Percentiles rank a stretch among this genome's conserved stretches.
These are phyloP conservation scores for Fraxinus nigra DNA, from an alignment of 305 asterid species.

Conservation along the genomic window DNA sequence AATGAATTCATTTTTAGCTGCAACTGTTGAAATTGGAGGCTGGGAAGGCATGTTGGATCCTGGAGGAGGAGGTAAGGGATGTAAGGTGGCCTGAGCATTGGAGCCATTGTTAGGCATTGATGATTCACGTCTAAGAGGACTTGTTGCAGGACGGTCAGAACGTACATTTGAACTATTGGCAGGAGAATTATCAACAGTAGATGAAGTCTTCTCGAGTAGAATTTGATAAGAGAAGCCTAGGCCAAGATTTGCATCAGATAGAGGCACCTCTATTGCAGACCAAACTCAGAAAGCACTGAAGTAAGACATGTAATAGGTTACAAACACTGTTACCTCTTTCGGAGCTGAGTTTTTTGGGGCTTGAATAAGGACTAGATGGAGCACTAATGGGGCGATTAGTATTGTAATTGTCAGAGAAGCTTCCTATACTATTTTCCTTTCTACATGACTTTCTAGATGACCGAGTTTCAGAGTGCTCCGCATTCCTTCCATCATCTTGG, in stretches of 20 bases:
- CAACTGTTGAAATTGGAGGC: constrained; percentile 30
- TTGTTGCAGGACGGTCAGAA: constrained; percentile 19
- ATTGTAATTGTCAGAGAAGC: constrained; percentile 17
- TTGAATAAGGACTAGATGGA: constrained; percentile 60
- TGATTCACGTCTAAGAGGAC: constrained; percentile 18
- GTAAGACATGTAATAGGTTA: constrained; percentile 30
- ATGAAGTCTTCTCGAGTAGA: constrained; percentile 32
- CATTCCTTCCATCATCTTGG: constrained; percentile 31
- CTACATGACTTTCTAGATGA: constrained; percentile 26
- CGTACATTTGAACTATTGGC: constrained; percentile 44
- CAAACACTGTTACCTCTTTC: constrained; percentile 15
- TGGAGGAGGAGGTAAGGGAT: constrained; percentile 75
- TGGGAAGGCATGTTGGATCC: constrained; percentile 28
- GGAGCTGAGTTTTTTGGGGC: constrained; percentile 46
- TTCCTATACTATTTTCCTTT: constrained; percentile 24
- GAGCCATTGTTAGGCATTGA: constrained; percentile 23
- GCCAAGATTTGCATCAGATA: constrained; percentile 31
- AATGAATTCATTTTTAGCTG: constrained; percentile 29
- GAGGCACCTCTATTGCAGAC: constrained; percentile 70
- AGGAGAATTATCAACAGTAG: constrained; percentile 49
- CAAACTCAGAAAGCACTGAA: constrained; percentile 54
- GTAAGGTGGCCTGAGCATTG: constrained; percentile 48
- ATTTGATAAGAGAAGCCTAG: constrained; percentile 24
- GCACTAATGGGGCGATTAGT: constrained; percentile 41
- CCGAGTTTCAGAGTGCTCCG: constrained; percentile 30